Evolutionary conservation across 1,284 basidiomycete species (phyloP).

Genomic region (Polyporus tsugae): DNA sequence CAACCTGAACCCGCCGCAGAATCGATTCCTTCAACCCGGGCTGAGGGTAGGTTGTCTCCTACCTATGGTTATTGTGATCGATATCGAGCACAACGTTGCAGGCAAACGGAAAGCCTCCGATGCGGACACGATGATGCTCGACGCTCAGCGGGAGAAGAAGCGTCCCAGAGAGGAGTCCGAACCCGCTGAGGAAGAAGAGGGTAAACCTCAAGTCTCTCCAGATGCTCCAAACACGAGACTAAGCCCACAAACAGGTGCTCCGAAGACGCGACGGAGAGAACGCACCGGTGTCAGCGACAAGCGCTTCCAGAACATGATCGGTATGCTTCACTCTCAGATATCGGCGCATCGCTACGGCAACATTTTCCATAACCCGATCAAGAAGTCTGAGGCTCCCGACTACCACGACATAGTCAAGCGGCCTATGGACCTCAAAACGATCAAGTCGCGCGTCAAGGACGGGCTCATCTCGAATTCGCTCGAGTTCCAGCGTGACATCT

Average conservation of each 20-base stretch:
- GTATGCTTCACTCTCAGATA: slow-evolving; percentile 83
- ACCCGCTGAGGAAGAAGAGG: slow-evolving; percentile 70
- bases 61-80: not conserved
- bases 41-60: slow-evolving; percentile 24
- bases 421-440: slow-evolving; percentile 93
- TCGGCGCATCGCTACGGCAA: slow-evolving; percentile 86
- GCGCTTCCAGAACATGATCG: slow-evolving; percentile 82
- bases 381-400: slow-evolving; percentile 86
- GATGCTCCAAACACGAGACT: not conserved
- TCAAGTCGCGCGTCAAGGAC: slow-evolving; percentile 84
- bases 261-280: slow-evolving; percentile 33
- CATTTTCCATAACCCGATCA: slow-evolving; percentile 92
- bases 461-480: slow-evolving; percentile 81
- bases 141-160: slow-evolving; percentile 67
- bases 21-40: slow-evolving; percentile 3
- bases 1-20: not conserved
- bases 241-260: slow-evolving; percentile 40
- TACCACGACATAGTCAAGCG: slow-evolving; percentile 91
- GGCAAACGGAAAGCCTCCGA: slow-evolving; percentile 74
- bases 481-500: slow-evolving; percentile 90
- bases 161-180: slow-evolving; percentile 74
- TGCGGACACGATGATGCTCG: slow-evolving; percentile 53
- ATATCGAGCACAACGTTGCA: not conserved
- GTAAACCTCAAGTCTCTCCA: slow-evolving; percentile 43
- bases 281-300: slow-evolving; percentile 61